phyloP scores from a whole-genome alignment of 257 asterid species.

The Jacaranda mimosifolia region DNA sequence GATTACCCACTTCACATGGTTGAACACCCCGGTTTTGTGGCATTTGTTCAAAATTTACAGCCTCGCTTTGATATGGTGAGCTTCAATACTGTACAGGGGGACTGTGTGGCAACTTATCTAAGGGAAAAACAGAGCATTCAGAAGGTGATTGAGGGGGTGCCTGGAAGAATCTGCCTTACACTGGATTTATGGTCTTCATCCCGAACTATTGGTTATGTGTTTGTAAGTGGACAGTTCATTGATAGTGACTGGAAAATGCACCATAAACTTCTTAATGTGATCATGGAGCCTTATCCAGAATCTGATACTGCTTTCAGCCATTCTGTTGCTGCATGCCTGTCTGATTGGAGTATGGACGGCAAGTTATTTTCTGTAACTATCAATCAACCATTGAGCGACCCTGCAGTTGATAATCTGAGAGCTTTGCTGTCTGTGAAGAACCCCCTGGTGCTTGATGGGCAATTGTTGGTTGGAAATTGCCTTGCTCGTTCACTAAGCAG shows the following conservation, averaged over 20 bases:
- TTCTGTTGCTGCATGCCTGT: constrained; percentile 86
- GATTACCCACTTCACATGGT: constrained; percentile 98
- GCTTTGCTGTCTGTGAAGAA: constrained; percentile 88
- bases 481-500: constrained; percentile 81
- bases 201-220: constrained; percentile 69
- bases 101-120: constrained; percentile 86
- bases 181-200: constrained; percentile 87
- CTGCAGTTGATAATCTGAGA: constrained; percentile 70
- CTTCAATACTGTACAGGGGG: constrained; percentile 92
- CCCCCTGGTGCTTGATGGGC: constrained; percentile 82
- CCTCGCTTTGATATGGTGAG: constrained; percentile 96
- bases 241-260: constrained; percentile 95
- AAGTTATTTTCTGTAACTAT: constrained; percentile 82
- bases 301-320: constrained; percentile 89
- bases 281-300: constrained; percentile 92
- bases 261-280: constrained; percentile 79
- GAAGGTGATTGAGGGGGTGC: constrained; percentile 75
- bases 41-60: constrained; percentile 86
- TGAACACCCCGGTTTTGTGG: constrained; percentile 91
- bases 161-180: constrained; percentile 88
- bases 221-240: constrained; percentile 82
- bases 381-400: constrained; percentile 67
- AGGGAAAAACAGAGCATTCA: constrained; percentile 81
- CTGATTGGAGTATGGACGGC: constrained; percentile 91
- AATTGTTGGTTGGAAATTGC: constrained; percentile 77